phyloP scores from a whole-genome alignment of 495 filamentous ascomycete species.

The Recurvomyces mirabilis region DNA sequence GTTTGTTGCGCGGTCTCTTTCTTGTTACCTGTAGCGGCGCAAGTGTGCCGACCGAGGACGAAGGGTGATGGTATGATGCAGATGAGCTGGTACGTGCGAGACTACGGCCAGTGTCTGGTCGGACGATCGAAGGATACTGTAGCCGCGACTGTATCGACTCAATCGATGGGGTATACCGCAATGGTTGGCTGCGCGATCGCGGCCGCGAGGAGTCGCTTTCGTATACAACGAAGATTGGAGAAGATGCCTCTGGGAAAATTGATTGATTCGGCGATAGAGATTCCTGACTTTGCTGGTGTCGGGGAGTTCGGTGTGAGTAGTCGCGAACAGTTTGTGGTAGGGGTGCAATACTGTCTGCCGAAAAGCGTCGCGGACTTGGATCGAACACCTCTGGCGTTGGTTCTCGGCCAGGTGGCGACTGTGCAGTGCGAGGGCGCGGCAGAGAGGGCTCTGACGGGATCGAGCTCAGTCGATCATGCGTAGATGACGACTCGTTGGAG shows the following conservation, averaged over 20 bases:
- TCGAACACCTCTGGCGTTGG: too few species aligned
- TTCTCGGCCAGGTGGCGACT: not conserved
- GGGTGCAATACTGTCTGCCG: constrained; percentile 1
- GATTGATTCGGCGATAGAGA: constrained; percentile 1
- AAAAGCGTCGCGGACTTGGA: too few species aligned
- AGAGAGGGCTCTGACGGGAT: constrained; percentile 8
- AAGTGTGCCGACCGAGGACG: constrained; percentile 17
- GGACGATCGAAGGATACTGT: constrained; percentile 25
- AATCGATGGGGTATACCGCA: constrained; percentile 11
- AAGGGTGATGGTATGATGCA: constrained; percentile 13
- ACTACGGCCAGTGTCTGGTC: constrained; percentile 24
- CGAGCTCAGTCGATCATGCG: constrained; percentile 3
- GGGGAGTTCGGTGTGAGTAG: not conserved
- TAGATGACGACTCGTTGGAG: not conserved
- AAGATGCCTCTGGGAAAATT: constrained; percentile 4
- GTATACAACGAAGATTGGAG: constrained; percentile 18
- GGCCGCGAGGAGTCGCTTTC: constrained; percentile 11
- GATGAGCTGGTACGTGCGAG: constrained; percentile 25
- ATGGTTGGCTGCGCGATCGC: constrained; percentile 14
- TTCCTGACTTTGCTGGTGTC: constrained; percentile 1
- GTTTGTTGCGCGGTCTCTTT: constrained; percentile 14
- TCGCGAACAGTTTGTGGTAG: not conserved
- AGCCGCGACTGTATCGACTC: constrained; percentile 23
- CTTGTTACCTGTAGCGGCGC: constrained; percentile 21
- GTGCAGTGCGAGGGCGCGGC: not conserved